phyloP scores from a whole-genome alignment of 1,284 basidiomycete genomes.

The Ceratorhiza oryzae-sativae region DNA sequence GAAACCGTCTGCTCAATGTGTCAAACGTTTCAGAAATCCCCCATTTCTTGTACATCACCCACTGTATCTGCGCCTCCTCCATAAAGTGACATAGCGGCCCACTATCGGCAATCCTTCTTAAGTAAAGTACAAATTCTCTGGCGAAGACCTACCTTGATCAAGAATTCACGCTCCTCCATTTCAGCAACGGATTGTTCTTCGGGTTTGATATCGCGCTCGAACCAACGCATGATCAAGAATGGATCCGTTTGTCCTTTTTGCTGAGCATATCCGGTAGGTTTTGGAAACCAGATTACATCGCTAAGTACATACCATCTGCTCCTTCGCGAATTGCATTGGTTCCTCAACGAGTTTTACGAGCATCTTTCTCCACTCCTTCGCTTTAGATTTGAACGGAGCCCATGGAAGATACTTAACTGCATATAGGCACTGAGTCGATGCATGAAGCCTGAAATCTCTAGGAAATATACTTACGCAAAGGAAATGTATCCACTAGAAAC shows the following conservation, averaged over 20 bases:
- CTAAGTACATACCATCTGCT: slow-evolving; percentile 6
- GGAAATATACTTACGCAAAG: slow-evolving; percentile 4
- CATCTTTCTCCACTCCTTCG: slow-evolving; percentile 13
- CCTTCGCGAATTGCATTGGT: slow-evolving; percentile 9
- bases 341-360: background rate
- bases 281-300: background rate
- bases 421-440: background rate
- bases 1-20: slow-evolving; percentile 14
- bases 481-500: slow-evolving; percentile 16
- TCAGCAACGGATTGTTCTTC: background rate
- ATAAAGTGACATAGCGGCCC: slow-evolving; percentile 17
- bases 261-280: background rate
- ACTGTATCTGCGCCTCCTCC: slow-evolving; percentile 26
- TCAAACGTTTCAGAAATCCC: background rate
- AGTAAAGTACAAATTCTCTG: background rate
- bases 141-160: background rate
- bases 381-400: slow-evolving; percentile 26
- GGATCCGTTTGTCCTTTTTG: background rate
- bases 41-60: background rate
- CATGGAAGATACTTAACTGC: slow-evolving; percentile 15
- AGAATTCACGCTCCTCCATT: background rate
- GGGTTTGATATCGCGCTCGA: background rate
- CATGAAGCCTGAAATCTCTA: background rate
- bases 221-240: background rate
- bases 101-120: background rate